phyloP scores from a whole-genome alignment of 1,284 basidiomycete species.

The Cryptococcus amylolentus region DNA sequence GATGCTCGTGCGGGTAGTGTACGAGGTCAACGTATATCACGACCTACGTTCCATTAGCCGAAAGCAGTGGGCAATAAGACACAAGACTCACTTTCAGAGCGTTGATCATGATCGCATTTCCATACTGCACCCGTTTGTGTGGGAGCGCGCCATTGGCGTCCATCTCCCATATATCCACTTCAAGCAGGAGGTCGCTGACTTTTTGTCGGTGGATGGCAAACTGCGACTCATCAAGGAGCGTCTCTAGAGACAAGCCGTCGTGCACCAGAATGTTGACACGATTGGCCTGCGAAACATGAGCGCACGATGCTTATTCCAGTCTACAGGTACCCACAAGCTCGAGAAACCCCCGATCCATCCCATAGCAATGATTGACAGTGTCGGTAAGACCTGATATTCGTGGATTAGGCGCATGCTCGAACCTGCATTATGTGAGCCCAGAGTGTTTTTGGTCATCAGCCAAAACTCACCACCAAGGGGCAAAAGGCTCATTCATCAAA shows the following conservation, averaged over 20 bases:
- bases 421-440: slow-evolving; percentile 4
- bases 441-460: too few relatives aligned
- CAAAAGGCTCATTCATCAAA: slow-evolving; percentile 17
- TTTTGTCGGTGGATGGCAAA: slow-evolving; percentile 7
- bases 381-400: slow-evolving; percentile 1
- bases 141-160: neutral
- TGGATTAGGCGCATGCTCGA: slow-evolving; percentile 7
- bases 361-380: slow-evolving; percentile 13
- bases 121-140: slow-evolving; percentile 6
- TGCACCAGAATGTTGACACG: slow-evolving; percentile 18
- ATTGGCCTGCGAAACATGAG: slow-evolving; percentile 9
- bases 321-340: slow-evolving; percentile 13
- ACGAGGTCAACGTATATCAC: slow-evolving; percentile 18
- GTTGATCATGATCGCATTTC: slow-evolving; percentile 12
- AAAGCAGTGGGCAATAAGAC: neutral
- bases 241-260: slow-evolving; percentile 4
- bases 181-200: slow-evolving; percentile 14
- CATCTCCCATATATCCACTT: slow-evolving; percentile 16
- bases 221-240: slow-evolving; percentile 3
- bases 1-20: slow-evolving; percentile 10
- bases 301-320: neutral
- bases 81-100: slow-evolving; percentile 10
- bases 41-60: slow-evolving; percentile 2
- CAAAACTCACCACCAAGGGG: slow-evolving; percentile 19
- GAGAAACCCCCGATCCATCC: slow-evolving; percentile 15